Evolutionary conservation across 345 rosid species (phyloP), one percentile per base, ranked within the genome.

Genomic region (Sisymbrium irio): DNA sequence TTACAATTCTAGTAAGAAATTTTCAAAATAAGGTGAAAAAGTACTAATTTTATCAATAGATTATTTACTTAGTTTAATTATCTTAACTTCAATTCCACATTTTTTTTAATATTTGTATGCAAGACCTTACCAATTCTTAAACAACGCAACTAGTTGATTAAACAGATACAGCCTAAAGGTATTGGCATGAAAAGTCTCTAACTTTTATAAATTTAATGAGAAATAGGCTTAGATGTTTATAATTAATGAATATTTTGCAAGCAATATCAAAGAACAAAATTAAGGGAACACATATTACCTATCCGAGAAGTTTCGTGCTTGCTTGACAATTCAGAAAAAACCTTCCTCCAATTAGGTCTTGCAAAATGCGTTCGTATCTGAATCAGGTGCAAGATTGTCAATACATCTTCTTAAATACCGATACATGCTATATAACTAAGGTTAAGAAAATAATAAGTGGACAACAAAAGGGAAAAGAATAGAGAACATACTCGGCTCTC

Each of bases 281-380:
- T 22, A 22, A 22, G 25, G 3, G 25, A 22, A 22, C 25, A n/a
- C 25, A 22, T 22, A 7, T 40, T 80, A 86, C 99, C 97, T 76
- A 92, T 90, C 58, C 88, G 83, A 14, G 97, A 77, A 45, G 81
- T 69, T 40, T 80, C 85, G 68, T 95, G 97, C 7, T 65, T 58
- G 46, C 35, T 76, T 63, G 92, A 85, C 80, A 92, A 13, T 60
- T 86, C 75, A 49, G 85, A 45, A 70, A 95, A 90, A 60, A 95
- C 99, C 72, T 84, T 95, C 81, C 88, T 86, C 99, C 98, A 92
- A 19, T 92, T 92, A 27, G 99, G 97, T 78, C 97, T 86, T 17
- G 97, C 85, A 63, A 95, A 95, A 83, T 95, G 99, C 2, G 99
- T 92, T 77, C 77, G 83, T 86, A 95, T 95, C 97, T 92, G 86